Base-by-base conservation (phyloP, 2,329 filamentous ascomycete genomes). In the Chaetomium sp. region DNA sequence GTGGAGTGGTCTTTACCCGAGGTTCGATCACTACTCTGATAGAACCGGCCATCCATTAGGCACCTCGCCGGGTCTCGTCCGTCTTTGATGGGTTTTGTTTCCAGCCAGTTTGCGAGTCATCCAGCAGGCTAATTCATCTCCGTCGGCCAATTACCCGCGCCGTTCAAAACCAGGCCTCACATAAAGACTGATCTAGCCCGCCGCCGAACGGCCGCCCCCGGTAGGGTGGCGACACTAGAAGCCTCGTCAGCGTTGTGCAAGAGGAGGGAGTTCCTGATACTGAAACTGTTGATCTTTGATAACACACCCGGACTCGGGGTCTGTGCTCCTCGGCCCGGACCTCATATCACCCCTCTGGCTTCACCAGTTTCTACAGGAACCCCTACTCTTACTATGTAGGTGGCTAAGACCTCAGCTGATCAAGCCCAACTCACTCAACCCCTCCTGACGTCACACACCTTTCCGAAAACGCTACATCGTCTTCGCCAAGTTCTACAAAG, bases 211-310 rank as follows among this genome's bases (percentile, higher is more conserved):
- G 27, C 25, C 13, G 27, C 25, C 29, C 27, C 25, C 13, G 25
- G 27, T 5, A 31, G 29, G 19, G 29, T n/a, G 10, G 21, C 29
- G 35, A 3, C 23, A 42, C 55, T 4, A 2, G 3, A 27, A 27
- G 55, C 35, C 21, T 45, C 35, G 10, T 31, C 38, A 56, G 21
- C n/a, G 4, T 21, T n/a, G 25, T 10, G 6, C 13, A 25, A 23
- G 10, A 38, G 23, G 31, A 13, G 5, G 25, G 13, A 42, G 31
- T 27, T 31, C 31, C 23, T 55, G 50, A n/a, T 45, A n/a, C 35
- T 61, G 59, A 61, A 55, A 55, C 50, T 9, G 59, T 27, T 27
- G 49, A 47, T 54, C 50, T 31, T 9, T 61, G 49, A 21, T 33
- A 31, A 25, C 1, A 4, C 5, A 2, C 6, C 31, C 13, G 31